Evolutionary conservation across 371 early-diverging fungal genomes (phyloP).

Genomic region (Haplosporangium sp.): DNA sequence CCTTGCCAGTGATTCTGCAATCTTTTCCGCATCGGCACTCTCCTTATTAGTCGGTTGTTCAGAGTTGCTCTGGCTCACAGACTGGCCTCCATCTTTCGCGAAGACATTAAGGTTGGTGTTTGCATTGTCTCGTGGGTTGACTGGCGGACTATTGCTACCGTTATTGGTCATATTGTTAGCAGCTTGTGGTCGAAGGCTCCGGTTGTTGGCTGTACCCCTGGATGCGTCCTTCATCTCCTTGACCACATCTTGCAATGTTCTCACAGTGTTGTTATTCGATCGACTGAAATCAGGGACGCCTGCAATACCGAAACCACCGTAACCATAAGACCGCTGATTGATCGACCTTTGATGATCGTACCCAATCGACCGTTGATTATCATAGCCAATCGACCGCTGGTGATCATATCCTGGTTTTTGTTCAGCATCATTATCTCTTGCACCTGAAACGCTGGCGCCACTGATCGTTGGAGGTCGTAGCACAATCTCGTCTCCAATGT

Average conservation of each 20-base stretch:
- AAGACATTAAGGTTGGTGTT: slow-evolving; percentile 28
- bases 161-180: neutral
- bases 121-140: slow-evolving; percentile 10
- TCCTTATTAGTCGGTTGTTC: neutral
- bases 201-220: slow-evolving; percentile 20
- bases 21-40: slow-evolving; percentile 2
- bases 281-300: slow-evolving; percentile 43
- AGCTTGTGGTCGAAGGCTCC: slow-evolving; percentile 11
- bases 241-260: slow-evolving; percentile 50
- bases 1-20: slow-evolving; percentile 22
- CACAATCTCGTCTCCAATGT: slow-evolving; percentile 56
- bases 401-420: slow-evolving; percentile 36
- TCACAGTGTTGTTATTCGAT: slow-evolving; percentile 18
- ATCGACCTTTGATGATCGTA: slow-evolving; percentile 38
- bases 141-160: neutral
- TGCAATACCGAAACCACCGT: slow-evolving; percentile 42
- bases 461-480: slow-evolving; percentile 37
- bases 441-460: slow-evolving; percentile 13
- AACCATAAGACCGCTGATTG: slow-evolving; percentile 42
- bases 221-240: slow-evolving; percentile 50
- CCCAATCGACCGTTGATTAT: slow-evolving; percentile 38
- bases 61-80: neutral
- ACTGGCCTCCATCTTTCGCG: neutral
- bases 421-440: slow-evolving; percentile 18
- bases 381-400: slow-evolving; percentile 46